Evolutionary conservation across 2,329 filamentous ascomycete species (phyloP).

Genomic region (Stachybotrys chartarum): DNA sequence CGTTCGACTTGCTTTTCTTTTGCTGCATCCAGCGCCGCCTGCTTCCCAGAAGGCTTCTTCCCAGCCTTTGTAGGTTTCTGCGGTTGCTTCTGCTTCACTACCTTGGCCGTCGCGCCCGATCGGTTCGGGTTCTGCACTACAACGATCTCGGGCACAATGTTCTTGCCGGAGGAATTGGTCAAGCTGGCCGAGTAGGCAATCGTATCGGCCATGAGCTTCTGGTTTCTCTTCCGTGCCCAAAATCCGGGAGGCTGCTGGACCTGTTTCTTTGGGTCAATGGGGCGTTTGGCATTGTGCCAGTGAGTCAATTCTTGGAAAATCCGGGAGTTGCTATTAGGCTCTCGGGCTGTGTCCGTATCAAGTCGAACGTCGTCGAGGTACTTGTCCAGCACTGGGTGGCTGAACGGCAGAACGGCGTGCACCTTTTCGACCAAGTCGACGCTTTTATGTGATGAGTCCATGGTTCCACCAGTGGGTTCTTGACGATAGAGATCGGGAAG

Average conservation of each 20-base stretch:
- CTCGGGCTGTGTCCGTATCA: slow-evolving; percentile 17
- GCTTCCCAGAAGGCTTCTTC: slow-evolving; percentile 22
- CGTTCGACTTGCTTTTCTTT: slow-evolving; percentile 27
- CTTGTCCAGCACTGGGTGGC: slow-evolving; percentile 35
- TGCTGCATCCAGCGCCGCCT: slow-evolving; percentile 26
- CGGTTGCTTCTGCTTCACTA: slow-evolving; percentile 2
- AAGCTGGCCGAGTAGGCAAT: slow-evolving; percentile 62
- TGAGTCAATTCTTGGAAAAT: slow-evolving; percentile 45
- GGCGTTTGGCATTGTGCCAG: slow-evolving; percentile 55
- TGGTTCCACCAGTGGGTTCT: too few relatives aligned
- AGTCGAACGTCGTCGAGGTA: slow-evolving; percentile 37
- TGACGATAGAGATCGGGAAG: too few relatives aligned
- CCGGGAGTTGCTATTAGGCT: slow-evolving; percentile 15
- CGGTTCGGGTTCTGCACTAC: slow-evolving; percentile 29
- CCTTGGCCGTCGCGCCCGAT: background rate
- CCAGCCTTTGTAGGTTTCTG: slow-evolving; percentile 11
- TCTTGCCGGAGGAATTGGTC: slow-evolving; percentile 55
- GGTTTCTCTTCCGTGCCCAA: slow-evolving; percentile 40
- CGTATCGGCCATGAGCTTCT: slow-evolving; percentile 62
- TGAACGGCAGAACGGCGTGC: slow-evolving; percentile 35
- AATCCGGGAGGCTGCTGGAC: slow-evolving; percentile 13
- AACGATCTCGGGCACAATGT: slow-evolving; percentile 57
- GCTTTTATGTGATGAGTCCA: background rate
- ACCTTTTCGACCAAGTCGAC: background rate
- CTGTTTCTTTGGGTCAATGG: slow-evolving; percentile 31